Percentiles rank a stretch among this genome's conserved stretches.
Conservation (phyloP, 768 basidiomycete species). For the Chalciporus pseudorubinellus region DNA sequence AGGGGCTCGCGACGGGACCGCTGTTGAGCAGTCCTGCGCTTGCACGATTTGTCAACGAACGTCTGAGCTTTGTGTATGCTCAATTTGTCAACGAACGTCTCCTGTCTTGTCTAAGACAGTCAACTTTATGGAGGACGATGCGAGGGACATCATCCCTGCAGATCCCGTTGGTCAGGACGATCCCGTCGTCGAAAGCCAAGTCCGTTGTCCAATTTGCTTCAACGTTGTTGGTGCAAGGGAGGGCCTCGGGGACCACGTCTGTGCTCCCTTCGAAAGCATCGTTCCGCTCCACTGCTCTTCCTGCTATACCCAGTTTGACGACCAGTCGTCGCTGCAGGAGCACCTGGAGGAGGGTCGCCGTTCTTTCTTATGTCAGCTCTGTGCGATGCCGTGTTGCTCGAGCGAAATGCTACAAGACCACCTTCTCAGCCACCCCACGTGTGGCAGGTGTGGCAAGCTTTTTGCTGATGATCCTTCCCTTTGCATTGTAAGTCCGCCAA, state of each 20-base stretch:
- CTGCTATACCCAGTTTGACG: slow-evolving; percentile 25
- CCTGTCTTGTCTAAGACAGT: neutral
- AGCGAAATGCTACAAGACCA: slow-evolving; percentile 27
- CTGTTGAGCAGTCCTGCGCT: neutral
- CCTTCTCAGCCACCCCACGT: slow-evolving; percentile 22
- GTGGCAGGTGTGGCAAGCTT: slow-evolving; percentile 18
- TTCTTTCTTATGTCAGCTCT: slow-evolving; percentile 20
- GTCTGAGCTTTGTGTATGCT: neutral
- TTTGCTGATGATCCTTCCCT: slow-evolving; percentile 22
- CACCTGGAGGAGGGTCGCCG: slow-evolving; percentile 13
- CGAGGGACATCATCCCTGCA: neutral
- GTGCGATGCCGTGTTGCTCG: slow-evolving; percentile 21
- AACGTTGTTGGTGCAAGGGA: slow-evolving; percentile 11
- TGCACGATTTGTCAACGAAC: slow-evolving; percentile 5
- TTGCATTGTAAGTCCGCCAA: slow-evolving; percentile 12
- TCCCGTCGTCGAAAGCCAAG: neutral
- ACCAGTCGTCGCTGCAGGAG: slow-evolving; percentile 12
- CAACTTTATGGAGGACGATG: neutral
- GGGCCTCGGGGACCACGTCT: slow-evolving; percentile 14
- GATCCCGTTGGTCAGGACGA: neutral
- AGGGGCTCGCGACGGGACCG: neutral
- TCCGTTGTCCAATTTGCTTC: slow-evolving; percentile 16
- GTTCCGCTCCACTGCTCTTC: slow-evolving; percentile 18
- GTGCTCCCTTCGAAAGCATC: slow-evolving; percentile 7
- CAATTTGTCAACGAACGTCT: slow-evolving; percentile 6